Percentiles rank a stretch among this genome's conserved stretches.
Conservation (phyloP, 2,329 filamentous ascomycete species). For the Sporothrix luriei region DNA sequence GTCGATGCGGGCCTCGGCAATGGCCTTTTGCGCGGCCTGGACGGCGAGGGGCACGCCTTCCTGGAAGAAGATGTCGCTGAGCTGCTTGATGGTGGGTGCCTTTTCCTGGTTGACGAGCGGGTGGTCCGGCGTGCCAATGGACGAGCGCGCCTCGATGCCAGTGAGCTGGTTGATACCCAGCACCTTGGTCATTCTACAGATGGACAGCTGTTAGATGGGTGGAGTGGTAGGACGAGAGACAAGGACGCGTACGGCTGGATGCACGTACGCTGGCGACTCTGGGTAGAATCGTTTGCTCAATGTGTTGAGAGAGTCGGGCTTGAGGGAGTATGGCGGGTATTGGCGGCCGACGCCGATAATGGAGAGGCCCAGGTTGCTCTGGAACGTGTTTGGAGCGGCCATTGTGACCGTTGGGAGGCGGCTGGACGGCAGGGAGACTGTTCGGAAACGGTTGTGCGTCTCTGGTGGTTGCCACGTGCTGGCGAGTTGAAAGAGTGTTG, state of each 20-base stretch:
- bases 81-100: constrained; percentile 58
- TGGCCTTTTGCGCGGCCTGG: constrained; percentile 57
- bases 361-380: constrained; percentile 59
- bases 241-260: neutral
- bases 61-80: constrained; percentile 58
- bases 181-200: constrained; percentile 61
- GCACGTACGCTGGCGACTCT: constrained; percentile 59
- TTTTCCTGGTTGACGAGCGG: constrained; percentile 60
- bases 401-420: no score
- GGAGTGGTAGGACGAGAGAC: neutral
- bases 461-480: neutral
- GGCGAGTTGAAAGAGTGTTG: neutral
- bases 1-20: constrained; percentile 57
- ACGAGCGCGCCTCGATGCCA: constrained; percentile 65
- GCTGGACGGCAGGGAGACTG: neutral
- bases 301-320: constrained; percentile 54
- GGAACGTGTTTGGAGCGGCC: constrained; percentile 48
- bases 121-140: constrained; percentile 63
- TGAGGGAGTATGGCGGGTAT: constrained; percentile 61
- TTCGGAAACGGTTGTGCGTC: neutral
- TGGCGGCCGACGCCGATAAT: constrained; percentile 62
- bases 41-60: constrained; percentile 63
- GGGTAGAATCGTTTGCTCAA: constrained; percentile 62
- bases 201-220: constrained; percentile 15
- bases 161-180: constrained; percentile 66